Evolutionary conservation across 2,329 filamentous ascomycete genomes (phyloP), one percentile per base, ranked within the genome.

Genomic region (Cercospora brassicicola): DNA sequence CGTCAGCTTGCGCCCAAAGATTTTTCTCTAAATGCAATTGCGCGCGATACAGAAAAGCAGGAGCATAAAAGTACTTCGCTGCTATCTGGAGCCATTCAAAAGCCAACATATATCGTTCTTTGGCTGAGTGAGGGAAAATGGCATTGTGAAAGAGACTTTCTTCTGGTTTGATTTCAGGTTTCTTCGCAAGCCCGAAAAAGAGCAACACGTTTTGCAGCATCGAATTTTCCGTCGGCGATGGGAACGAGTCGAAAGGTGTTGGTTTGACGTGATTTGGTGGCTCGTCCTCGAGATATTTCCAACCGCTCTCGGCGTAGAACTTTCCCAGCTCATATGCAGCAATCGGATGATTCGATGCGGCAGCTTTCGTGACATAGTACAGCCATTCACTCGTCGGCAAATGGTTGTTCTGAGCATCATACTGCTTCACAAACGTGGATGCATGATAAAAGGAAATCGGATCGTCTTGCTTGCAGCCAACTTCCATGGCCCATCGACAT

Each of bases 311-410:
- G 11, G 73, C 71, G 67, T 84, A 83, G 72, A 81, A 84, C 18
- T 74, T 67, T 1, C 73, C 81, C 9, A 84, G 73, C 10, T 77
- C 67, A 39, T 78, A 76, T 30, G 77, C 78, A 8, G 82, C 81
- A 63, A 78, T 76, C 6, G 73, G 66, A 60, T 82, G 78, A 1
- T 79, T 78, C 5, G 78, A 79, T 10, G 79, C 78, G 3, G 82
- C 82, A 2, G 82, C 82, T 76, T 83, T 84, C 36, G 76, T 83
- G 62, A 80, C 80, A 69, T 80, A 79, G 66, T 78, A 78, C 8
- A 84, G 73, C 82, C 82, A 84, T 2, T 76, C 72, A 33, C 72
- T 72, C 15, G 75, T 79, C 28, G 71, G 67, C 30, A 70, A 68
- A 2, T 76, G 71, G 15, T 73, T 69, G 4, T 71, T 66, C 39